Conservation (phyloP, 768 basidiomycete genomes). For the Panaeolus papilionaceus region DNA sequence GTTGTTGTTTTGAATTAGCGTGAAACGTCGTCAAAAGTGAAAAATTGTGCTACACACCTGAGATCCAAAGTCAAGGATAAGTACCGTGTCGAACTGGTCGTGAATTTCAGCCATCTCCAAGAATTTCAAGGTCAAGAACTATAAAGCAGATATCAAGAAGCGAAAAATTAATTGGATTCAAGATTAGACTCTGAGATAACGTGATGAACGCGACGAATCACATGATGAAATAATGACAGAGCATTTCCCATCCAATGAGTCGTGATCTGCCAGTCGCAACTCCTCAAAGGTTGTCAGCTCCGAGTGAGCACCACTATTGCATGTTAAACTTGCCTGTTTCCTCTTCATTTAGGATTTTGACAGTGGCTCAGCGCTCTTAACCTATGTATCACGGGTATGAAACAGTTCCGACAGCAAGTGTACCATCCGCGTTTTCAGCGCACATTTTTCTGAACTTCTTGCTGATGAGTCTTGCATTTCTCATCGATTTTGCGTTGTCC, state of each 20-base stretch:
- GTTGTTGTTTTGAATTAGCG: conserved; percentile 16
- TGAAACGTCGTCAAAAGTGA: conserved; percentile 9
- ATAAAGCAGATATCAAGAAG: conserved; percentile 5
- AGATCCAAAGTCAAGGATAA: conserved; percentile 97
- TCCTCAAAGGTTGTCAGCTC: no score
- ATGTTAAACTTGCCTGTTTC: not conserved
- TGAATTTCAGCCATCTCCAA: conserved; percentile 83
- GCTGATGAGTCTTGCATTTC: not conserved
- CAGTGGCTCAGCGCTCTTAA: not conserved
- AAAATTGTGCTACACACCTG: conserved; percentile 60
- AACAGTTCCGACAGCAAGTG: not conserved
- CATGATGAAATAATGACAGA: not conserved
- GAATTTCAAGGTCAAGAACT: not conserved
- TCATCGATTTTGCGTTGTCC: not conserved
- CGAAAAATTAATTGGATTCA: not conserved
- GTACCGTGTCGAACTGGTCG: conserved; percentile 93
- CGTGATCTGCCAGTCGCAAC: no score
- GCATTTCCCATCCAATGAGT: not conserved
- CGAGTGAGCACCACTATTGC: not conserved
- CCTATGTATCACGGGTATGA: not conserved
- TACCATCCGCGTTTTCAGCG: not conserved
- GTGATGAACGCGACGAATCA: conserved; percentile 9
- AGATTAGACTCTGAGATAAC: not conserved
- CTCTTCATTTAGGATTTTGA: not conserved
- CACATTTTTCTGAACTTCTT: not conserved